These are phyloP conservation scores for Sisymbrium irio DNA, from an alignment of 345 rosid species.

Conservation along the genomic window DNA sequence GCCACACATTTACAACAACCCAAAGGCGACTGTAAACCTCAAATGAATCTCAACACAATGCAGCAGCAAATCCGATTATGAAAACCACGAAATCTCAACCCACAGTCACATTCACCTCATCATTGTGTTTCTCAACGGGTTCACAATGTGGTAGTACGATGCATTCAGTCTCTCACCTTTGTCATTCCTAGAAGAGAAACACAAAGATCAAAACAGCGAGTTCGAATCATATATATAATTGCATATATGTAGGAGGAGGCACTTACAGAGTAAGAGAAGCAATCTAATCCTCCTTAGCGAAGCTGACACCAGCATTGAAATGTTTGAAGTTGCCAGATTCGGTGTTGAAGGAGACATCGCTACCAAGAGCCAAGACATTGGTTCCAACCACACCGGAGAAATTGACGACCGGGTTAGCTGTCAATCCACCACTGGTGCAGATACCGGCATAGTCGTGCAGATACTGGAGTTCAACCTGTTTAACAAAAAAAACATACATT, in stretches of 20 bases:
- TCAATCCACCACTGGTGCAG: slow-evolving; percentile 78
- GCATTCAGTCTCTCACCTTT: slow-evolving; percentile 72
- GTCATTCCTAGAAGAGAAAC: slow-evolving; percentile 57
- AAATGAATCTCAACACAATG: too few species aligned
- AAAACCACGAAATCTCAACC: too few species aligned
- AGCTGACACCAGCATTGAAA: slow-evolving; percentile 68
- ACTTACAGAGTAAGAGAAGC: slow-evolving; percentile 84
- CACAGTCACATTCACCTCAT: background rate
- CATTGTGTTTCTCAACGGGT: slow-evolving; percentile 69
- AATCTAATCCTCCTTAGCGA: slow-evolving; percentile 64
- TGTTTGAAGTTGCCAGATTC: slow-evolving; percentile 73
- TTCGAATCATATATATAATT: too few species aligned
- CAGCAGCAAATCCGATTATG: slow-evolving; percentile 1
- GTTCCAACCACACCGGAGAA: slow-evolving; percentile 90
- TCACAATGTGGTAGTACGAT: slow-evolving; percentile 86
- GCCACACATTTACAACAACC: too few species aligned
- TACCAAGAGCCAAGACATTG: slow-evolving; percentile 58
- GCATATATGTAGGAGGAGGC: background rate
- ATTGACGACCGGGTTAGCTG: slow-evolving; percentile 75
- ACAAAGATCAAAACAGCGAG: background rate
- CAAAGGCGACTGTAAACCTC: too few species aligned
- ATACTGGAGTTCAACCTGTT: slow-evolving; percentile 86
- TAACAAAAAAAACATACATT: too few species aligned
- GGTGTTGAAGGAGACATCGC: slow-evolving; percentile 85
- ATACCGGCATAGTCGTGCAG: slow-evolving; percentile 90